Conservation (phyloP, 2,329 filamentous ascomycete species). For the Geosmithia putterillii region DNA sequence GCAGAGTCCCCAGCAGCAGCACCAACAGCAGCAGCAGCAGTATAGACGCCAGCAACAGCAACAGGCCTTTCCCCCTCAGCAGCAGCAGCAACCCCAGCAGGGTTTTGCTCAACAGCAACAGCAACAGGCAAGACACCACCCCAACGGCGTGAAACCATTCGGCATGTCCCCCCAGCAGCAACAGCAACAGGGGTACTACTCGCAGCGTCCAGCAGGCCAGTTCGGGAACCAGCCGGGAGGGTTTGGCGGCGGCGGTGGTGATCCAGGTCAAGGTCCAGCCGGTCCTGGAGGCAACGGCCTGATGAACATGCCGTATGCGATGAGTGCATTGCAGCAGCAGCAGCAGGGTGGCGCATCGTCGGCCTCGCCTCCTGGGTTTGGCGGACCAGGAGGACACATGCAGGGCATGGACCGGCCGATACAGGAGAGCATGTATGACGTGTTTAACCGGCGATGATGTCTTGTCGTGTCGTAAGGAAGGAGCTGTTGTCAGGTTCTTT, state of each 20-base stretch:
- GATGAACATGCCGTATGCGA: constrained; percentile 2
- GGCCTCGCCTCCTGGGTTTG: too few relatives aligned
- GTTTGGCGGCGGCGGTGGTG: neutral
- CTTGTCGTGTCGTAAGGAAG: too few relatives aligned
- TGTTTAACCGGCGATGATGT: neutral
- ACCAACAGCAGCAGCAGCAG: neutral
- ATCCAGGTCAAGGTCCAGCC: too few relatives aligned
- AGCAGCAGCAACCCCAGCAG: neutral
- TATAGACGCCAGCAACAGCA: neutral
- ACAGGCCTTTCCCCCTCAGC: neutral
- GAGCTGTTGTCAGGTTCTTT: too few relatives aligned
- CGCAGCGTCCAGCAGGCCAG: neutral
- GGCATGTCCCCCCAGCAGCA: neutral
- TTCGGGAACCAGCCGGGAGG: neutral
- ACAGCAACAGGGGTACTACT: neutral
- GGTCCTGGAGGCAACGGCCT: neutral
- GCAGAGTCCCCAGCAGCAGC: neutral
- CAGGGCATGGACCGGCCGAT: neutral
- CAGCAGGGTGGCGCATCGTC: too few relatives aligned
- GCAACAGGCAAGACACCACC: neutral
- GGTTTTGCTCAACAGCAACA: too few relatives aligned
- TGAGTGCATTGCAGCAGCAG: neutral
- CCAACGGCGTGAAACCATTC: neutral
- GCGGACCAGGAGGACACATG: neutral
- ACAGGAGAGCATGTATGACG: neutral